These are phyloP conservation scores for Penicillium sp. DNA, from an alignment of 2,329 filamentous ascomycete species.

Conservation along the genomic window DNA sequence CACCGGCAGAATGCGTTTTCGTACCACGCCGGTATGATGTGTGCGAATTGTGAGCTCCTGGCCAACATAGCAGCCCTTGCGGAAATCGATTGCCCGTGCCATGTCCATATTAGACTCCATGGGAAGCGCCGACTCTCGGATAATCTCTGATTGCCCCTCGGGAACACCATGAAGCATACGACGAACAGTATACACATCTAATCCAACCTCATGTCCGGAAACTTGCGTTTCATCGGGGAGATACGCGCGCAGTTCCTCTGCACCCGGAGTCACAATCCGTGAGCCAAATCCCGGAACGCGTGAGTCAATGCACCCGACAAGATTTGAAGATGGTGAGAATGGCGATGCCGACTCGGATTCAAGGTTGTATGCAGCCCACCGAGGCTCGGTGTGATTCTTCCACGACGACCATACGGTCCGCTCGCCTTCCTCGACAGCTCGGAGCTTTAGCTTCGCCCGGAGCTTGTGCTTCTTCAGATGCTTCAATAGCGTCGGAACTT, in stretches of 20 bases:
- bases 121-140: slow-evolving; percentile 72
- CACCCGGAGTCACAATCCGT: slow-evolving; percentile 42
- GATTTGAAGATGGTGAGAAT: slow-evolving; percentile 30
- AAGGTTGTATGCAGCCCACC: slow-evolving; percentile 45
- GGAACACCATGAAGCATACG: slow-evolving; percentile 80
- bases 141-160: slow-evolving; percentile 82
- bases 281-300: slow-evolving; percentile 47
- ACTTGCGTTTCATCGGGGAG: slow-evolving; percentile 40
- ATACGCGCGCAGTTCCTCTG: slow-evolving; percentile 37
- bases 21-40: slow-evolving; percentile 88
- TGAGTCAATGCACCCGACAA: slow-evolving; percentile 43
- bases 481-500: slow-evolving; percentile 65
- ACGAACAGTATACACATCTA: slow-evolving; percentile 71
- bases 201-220: slow-evolving; percentile 53
- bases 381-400: slow-evolving; percentile 56
- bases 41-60: slow-evolving; percentile 97
- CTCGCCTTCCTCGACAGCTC: slow-evolving; percentile 68
- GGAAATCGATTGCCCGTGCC: slow-evolving; percentile 84
- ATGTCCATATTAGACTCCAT: slow-evolving; percentile 89
- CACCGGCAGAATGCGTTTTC: slow-evolving; percentile 85
- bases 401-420: slow-evolving; percentile 74
- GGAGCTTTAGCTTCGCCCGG: slow-evolving; percentile 74
- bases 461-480: slow-evolving; percentile 87
- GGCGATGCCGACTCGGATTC: slow-evolving; percentile 38
- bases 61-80: slow-evolving; percentile 95